Conservation (phyloP, 2,329 filamentous ascomycete species). For the Fusarium bulbicola region DNA sequence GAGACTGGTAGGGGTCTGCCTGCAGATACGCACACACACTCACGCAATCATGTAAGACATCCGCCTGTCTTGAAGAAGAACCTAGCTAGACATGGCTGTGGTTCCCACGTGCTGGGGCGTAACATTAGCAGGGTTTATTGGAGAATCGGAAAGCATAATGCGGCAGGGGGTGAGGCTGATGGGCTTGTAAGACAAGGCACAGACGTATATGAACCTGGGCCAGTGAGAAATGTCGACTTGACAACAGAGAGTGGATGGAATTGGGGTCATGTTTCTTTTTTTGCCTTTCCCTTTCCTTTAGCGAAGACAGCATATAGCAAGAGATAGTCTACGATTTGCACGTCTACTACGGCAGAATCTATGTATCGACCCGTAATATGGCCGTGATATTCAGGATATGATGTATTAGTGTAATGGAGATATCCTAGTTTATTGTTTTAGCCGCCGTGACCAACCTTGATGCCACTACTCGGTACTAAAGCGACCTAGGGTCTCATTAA, state of each 20-base stretch:
- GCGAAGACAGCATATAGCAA: neutral
- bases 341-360: neutral
- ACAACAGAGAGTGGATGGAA: neutral
- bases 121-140: neutral
- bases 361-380: neutral
- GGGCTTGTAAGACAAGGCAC: neutral
- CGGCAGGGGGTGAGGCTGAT: neutral
- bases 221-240: neutral
- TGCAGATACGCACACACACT: neutral
- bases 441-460: neutral
- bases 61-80: conserved; percentile 2
- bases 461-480: conserved; percentile 1
- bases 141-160: neutral
- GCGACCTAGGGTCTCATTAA: neutral
- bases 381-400: neutral
- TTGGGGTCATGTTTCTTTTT: neutral
- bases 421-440: neutral
- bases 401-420: neutral
- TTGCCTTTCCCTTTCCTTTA: neutral
- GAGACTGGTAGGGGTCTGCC: conserved; percentile 15
- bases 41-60: conserved; percentile 19
- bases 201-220: neutral
- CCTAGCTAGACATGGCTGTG: conserved; percentile 4
- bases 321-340: neutral
- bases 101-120: conserved; percentile 16